A percentile compares a stretch with the other conserved stretches of the same genome.
Evolutionary conservation across 108 stramenopile species (phyloP).

Genomic region (Aurantiochytrium sp.): DNA sequence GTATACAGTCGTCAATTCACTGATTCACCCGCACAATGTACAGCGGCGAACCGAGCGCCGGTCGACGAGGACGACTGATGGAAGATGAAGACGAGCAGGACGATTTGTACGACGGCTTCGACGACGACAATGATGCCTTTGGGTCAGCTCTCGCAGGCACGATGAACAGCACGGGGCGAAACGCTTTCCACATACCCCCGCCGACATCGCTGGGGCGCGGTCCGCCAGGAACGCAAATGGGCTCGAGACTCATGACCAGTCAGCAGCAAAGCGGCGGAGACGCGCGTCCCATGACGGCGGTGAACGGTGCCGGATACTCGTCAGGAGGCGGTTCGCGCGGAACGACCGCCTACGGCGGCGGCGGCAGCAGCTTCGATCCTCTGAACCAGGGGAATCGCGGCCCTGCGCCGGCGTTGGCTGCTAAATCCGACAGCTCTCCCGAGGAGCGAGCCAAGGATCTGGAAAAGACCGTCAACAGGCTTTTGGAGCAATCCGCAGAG

Average conservation of each 20-base stretch:
- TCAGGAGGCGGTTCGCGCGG: constrained; percentile 5
- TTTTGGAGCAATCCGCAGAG: constrained; percentile 61
- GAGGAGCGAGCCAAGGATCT: constrained; percentile 54
- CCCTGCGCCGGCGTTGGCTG: constrained; percentile 52
- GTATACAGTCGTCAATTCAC: not conserved
- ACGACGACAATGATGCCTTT: not conserved
- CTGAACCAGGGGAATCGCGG: constrained; percentile 35
- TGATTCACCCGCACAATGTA: not conserved
- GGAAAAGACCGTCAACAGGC: constrained; percentile 59
- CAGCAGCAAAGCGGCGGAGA: constrained; percentile 29
- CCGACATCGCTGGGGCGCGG: constrained; percentile 1
- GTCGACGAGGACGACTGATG: not conserved
- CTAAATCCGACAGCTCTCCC: constrained; percentile 49
- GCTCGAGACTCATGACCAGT: constrained; percentile 5
- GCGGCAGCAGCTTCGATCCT: constrained; percentile 38
- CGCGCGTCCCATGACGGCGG: constrained; percentile 55
- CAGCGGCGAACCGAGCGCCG: not conserved
- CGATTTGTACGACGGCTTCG: constrained; percentile 8
- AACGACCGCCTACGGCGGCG: not conserved
- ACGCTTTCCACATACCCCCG: not conserved
- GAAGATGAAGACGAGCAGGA: not conserved
- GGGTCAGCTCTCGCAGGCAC: not conserved
- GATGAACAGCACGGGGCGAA: not conserved
- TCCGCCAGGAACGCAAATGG: constrained; percentile 9
- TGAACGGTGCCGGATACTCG: constrained; percentile 55